Conservation (phyloP, 345 rosid genomes). For the Heritiera fomes region DNA sequence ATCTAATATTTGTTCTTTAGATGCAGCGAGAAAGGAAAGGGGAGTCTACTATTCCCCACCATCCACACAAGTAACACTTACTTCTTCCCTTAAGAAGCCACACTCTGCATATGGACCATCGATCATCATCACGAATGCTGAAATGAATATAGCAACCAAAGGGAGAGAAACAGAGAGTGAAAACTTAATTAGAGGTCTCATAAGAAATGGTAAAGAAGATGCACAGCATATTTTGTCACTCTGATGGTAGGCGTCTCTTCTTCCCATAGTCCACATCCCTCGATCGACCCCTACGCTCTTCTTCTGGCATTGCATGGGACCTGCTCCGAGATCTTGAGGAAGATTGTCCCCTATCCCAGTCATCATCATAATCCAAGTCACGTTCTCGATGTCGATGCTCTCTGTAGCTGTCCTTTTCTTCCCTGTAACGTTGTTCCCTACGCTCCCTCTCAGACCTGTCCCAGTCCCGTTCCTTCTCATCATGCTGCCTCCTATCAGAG, state of each 20-base stretch:
- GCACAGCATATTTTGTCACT: conserved; percentile 38
- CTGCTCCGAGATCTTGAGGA: conserved; percentile 68
- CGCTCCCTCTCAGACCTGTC: conserved; percentile 56
- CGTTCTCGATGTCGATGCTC: conserved; percentile 70
- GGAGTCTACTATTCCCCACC: conserved; percentile 31
- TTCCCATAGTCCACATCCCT: conserved; percentile 78
- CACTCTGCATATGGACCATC: conserved; percentile 27
- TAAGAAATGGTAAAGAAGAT: conserved; percentile 15
- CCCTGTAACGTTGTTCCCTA: conserved; percentile 56
- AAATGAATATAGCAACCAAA: conserved; percentile 25
- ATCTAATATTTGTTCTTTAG: conserved; percentile 28
- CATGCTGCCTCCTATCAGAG: conserved; percentile 65
- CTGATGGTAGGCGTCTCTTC: conserved; percentile 63
- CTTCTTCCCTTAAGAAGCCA: conserved; percentile 46
- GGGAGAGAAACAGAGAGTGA: conserved; percentile 23
- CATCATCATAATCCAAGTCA: conserved; percentile 62
- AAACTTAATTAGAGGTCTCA: conserved; percentile 10
- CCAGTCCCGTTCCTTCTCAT: conserved; percentile 54
- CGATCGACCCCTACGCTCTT: conserved; percentile 62
- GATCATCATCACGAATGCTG: conserved; percentile 18
- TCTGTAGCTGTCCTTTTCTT: conserved; percentile 63
- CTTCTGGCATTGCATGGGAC: conserved; percentile 62
- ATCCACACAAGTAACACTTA: conserved; percentile 47
- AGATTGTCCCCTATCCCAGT: conserved; percentile 72
- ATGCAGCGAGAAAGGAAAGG: conserved; percentile 34